Evolutionary conservation across 2,329 filamentous ascomycete species (phyloP), one percentile per base, ranked within the genome.

Genomic region (Fusarium fujikuroi): DNA sequence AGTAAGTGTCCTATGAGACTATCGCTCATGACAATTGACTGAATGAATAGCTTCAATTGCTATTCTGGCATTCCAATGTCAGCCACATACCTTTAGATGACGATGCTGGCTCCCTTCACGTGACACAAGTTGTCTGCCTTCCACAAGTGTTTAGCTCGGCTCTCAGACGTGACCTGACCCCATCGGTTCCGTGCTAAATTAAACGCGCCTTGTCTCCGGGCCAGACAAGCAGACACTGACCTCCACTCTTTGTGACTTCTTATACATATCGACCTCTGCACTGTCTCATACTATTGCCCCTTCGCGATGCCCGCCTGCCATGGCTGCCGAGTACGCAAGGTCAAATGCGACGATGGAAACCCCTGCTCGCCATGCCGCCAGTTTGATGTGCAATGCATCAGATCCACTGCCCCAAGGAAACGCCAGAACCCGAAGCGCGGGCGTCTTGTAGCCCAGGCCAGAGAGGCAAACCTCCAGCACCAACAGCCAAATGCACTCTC

Each of bases 251-350:
- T 32, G 40, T 44, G 65, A 62, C 57, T 46, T 57, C 66, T 54
- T 49, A 58, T 53, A 30, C 30, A 30, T 30, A 54, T 54, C 57
- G 18, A 25, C 44, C 37, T 43, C 25, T 46, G 49, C 21, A 39
- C 37, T 34, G 18, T 16, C 37, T 44, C 5, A n/a, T 11, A 44
- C 47, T n/a, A 36, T 32, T 39, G 16, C 28, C 19, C 34, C 42
- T 18, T 39, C 42, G 60, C 47, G 63, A 73, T 73, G 70, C 70
- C 70, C 42, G 75, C 75, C 36, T 77, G 75, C 21, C 75, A 77
- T 61, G 67, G 72, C 50, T 77, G 75, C 50, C 75, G 75, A 46
- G 65, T 77, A 37, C 75, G 75, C 53, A 77, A 77, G 70, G 75
- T 77, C 56, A 76, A 70, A 52, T 77, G 75, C 65, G 75, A 77